phyloP scores from a whole-genome alignment of 768 basidiomycete genomes.

The Boletus reticulatus region DNA sequence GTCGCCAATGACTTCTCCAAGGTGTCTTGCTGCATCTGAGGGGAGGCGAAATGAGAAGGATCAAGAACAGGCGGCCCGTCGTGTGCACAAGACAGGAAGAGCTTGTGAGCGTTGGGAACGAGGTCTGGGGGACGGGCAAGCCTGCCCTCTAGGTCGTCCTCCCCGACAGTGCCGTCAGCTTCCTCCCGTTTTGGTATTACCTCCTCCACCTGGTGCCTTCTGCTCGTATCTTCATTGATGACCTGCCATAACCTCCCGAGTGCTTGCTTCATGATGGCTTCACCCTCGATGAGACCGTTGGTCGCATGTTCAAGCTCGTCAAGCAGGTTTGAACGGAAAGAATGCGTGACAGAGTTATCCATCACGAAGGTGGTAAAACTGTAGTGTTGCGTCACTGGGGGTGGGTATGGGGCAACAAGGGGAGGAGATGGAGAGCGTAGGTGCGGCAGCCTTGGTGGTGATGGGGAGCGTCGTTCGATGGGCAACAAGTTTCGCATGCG shows the following conservation, averaged over 20 bases:
- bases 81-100: conserved; percentile 58
- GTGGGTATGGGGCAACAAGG: conserved; percentile 70
- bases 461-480: conserved; percentile 57
- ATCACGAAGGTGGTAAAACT: conserved; percentile 83
- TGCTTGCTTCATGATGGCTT: conserved; percentile 67
- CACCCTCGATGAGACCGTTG: conserved; percentile 82
- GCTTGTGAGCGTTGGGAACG: conserved; percentile 60
- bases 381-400: conserved; percentile 64
- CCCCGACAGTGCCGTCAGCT: conserved; percentile 52
- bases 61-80: conserved; percentile 49
- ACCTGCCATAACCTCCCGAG: conserved; percentile 81
- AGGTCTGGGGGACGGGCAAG: conserved; percentile 66
- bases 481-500: conserved; percentile 70
- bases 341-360: conserved; percentile 80
- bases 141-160: conserved; percentile 39
- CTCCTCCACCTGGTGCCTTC: conserved; percentile 32
- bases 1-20: conserved; percentile 74
- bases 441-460: conserved; percentile 73
- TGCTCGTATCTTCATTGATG: conserved; percentile 67
- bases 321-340: conserved; percentile 75
- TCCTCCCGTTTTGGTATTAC: conserved; percentile 69
- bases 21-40: conserved; percentile 64
- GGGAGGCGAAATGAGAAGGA: conserved; percentile 60
- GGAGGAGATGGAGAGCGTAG: conserved; percentile 79
- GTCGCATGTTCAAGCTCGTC: conserved; percentile 82